Conservation (phyloP, 805 yeast genomes). For the Candida nanaspora region DNA sequence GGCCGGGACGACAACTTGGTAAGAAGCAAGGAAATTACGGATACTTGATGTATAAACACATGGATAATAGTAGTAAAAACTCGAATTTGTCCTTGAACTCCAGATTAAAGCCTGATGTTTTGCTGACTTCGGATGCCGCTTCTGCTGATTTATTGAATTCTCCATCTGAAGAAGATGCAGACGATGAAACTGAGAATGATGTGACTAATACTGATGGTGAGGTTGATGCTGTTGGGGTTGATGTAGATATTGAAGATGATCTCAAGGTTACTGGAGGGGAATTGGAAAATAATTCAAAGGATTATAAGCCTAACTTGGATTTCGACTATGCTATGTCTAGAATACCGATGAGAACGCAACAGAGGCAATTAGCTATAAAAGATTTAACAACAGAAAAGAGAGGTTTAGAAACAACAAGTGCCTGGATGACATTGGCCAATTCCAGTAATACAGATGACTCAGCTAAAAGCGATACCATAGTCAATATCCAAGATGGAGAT, state of each 20-base stretch:
- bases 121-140: not conserved
- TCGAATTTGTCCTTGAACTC: too few relatives aligned
- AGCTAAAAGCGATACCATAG: not conserved
- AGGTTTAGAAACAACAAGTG: conserved; percentile 10
- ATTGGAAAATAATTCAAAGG: too few relatives aligned
- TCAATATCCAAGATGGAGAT: not conserved
- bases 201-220: not conserved
- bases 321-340: too few relatives aligned
- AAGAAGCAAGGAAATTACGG: too few relatives aligned
- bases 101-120: conserved; percentile 1
- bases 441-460: not conserved
- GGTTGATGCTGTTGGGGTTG: conserved; percentile 1
- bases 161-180: not conserved
- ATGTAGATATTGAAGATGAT: not conserved
- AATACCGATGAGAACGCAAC: conserved; percentile 22
- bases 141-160: not conserved
- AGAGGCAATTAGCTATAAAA: conserved; percentile 20
- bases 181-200: not conserved
- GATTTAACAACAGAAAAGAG: conserved; percentile 8
- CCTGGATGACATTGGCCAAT: conserved; percentile 15
- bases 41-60: too few relatives aligned
- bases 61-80: not conserved
- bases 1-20: too few relatives aligned
- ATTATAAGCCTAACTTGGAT: too few relatives aligned
- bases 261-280: too few relatives aligned